Percentiles rank a stretch among this genome's conserved stretches.
These are phyloP conservation scores for Phytophthora brassicae DNA, from an alignment of 352 stramenopile genomes.

Conservation along the genomic window DNA sequence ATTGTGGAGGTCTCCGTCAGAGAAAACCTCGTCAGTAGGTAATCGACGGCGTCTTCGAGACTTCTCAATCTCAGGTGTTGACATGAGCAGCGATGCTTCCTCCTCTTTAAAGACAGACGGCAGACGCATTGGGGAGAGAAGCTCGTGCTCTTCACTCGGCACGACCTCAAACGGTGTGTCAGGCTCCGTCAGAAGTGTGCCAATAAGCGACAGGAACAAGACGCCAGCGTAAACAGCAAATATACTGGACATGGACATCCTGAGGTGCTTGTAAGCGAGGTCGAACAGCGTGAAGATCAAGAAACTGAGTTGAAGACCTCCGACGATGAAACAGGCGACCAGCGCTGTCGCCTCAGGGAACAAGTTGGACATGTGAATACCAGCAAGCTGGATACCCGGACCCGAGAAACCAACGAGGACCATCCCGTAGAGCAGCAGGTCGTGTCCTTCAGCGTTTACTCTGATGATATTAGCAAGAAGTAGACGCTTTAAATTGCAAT, in stretches of 20 bases:
- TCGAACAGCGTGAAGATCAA: slow-evolving; percentile 73
- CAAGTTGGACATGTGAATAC: slow-evolving; percentile 76
- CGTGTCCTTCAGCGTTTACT: slow-evolving; percentile 26
- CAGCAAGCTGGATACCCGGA: slow-evolving; percentile 63
- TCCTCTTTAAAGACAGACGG: slow-evolving; percentile 65
- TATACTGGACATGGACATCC: slow-evolving; percentile 42
- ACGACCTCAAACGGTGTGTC: slow-evolving; percentile 49
- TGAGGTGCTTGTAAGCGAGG: slow-evolving; percentile 42
- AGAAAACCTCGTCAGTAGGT: slow-evolving; percentile 37
- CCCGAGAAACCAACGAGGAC: slow-evolving; percentile 63
- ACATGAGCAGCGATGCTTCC: slow-evolving; percentile 45
- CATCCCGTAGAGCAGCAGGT: slow-evolving; percentile 66
- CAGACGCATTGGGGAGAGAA: slow-evolving; percentile 59
- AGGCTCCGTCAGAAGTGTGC: slow-evolving; percentile 56
- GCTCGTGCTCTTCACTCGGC: slow-evolving; percentile 36
- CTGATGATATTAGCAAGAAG: slow-evolving; percentile 9
- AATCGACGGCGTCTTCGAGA: slow-evolving; percentile 27
- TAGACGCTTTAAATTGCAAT: not conserved
- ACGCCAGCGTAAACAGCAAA: slow-evolving; percentile 57
- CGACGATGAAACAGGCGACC: slow-evolving; percentile 73
- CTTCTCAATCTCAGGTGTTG: slow-evolving; percentile 52
- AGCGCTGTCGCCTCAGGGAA: slow-evolving; percentile 69
- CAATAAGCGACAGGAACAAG: slow-evolving; percentile 49
- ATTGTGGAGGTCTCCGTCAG: slow-evolving; percentile 43
- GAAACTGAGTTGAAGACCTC: slow-evolving; percentile 71